Percentiles rank a stretch among this genome's conserved stretches.
Evolutionary conservation across 2,329 filamentous ascomycete species (phyloP).

Genomic region (Fusarium sp.): DNA sequence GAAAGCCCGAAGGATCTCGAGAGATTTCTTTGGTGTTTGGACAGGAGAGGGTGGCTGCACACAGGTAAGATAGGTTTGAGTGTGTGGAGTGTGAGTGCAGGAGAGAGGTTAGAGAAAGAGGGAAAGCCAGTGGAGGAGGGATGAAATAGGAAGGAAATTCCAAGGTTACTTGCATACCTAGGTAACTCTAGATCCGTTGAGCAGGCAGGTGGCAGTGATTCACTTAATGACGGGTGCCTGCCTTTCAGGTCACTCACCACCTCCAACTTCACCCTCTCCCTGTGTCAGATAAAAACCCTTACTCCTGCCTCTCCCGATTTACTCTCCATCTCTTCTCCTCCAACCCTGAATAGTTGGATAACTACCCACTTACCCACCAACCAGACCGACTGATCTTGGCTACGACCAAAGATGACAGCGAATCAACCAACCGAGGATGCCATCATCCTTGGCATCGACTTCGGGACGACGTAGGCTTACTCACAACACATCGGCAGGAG

Average conservation of each 20-base stretch:
- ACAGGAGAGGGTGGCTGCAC: neutral
- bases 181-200: neutral
- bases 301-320: neutral
- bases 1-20: neutral
- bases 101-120: neutral
- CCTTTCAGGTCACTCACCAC: neutral
- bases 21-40: neutral
- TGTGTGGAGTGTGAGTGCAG: neutral
- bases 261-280: neutral
- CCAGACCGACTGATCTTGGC: neutral
- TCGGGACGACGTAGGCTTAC: conserved; percentile 56
- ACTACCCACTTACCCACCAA: neutral
- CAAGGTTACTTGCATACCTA: neutral
- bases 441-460: conserved; percentile 56
- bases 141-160: neutral
- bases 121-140: neutral
- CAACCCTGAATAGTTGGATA: neutral
- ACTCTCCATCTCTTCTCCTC: neutral
- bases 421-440: conserved; percentile 1
- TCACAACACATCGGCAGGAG: fast-evolving
- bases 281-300: neutral
- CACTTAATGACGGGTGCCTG: neutral
- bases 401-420: neutral
- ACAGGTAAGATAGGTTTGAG: neutral
- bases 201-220: neutral